Evolutionary conservation across 106 monocot species (phyloP).

Genomic region (Iris macrosiphon): DNA sequence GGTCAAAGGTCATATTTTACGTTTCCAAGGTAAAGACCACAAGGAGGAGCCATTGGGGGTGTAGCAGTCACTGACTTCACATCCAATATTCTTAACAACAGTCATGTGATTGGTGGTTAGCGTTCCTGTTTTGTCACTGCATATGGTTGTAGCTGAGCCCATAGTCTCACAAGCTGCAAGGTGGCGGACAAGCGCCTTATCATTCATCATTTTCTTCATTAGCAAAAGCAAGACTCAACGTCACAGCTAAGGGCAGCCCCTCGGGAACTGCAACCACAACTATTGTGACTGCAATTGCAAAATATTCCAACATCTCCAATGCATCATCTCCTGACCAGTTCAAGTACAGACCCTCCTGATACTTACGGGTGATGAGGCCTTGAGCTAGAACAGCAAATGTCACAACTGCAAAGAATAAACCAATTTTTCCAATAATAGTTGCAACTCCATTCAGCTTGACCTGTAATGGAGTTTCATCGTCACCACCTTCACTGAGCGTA

Average conservation of each 20-base stretch:
- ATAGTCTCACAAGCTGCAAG: slow-evolving; percentile 46
- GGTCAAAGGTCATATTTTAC: no score
- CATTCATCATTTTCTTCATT: slow-evolving; percentile 53
- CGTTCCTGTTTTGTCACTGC: slow-evolving; percentile 45
- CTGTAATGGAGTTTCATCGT: slow-evolving; percentile 45
- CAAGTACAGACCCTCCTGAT: slow-evolving; percentile 12
- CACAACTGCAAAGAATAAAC: slow-evolving; percentile 38
- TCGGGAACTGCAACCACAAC: slow-evolving; percentile 49
- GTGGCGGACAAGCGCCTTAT: slow-evolving; percentile 39
- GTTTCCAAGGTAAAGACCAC: no score
- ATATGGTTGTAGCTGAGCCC: slow-evolving; percentile 38
- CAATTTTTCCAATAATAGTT: slow-evolving; percentile 35
- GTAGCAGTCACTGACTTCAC: no score
- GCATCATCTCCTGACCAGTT: slow-evolving; percentile 37
- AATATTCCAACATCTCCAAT: slow-evolving; percentile 29
- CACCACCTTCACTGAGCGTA: slow-evolving; percentile 34
- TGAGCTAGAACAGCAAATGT: slow-evolving; percentile 29
- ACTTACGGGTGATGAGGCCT: slow-evolving; percentile 21
- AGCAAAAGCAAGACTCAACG: slow-evolving; percentile 42
- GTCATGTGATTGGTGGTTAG: slow-evolving; percentile 44
- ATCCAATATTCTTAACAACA: slow-evolving; percentile 32
- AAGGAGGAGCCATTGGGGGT: no score
- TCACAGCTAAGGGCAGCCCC: slow-evolving; percentile 37
- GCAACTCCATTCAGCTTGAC: slow-evolving; percentile 39
- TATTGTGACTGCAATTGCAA: slow-evolving; percentile 45